These are phyloP conservation scores for Pholiota conissans DNA, from an alignment of 768 basidiomycete genomes.

Conservation along the genomic window DNA sequence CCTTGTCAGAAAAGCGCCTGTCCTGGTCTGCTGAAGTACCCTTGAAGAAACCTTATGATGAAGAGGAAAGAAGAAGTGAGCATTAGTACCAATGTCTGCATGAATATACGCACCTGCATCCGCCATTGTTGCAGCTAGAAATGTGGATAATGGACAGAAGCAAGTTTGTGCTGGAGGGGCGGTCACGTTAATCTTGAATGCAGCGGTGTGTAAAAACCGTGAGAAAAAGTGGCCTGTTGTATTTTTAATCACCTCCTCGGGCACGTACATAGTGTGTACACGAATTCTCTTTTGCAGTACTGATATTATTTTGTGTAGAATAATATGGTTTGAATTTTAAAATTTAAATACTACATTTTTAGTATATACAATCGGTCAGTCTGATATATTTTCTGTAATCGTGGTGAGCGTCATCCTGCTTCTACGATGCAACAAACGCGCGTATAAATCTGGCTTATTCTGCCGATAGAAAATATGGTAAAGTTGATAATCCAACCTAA, in stretches of 20 bases:
- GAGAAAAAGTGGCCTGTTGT: not conserved
- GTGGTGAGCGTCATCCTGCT: too few relatives aligned
- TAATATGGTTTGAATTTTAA: too few relatives aligned
- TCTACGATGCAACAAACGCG: too few relatives aligned
- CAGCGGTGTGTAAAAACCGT: conserved; percentile 5
- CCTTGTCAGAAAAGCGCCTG: conserved; percentile 93
- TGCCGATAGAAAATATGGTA: too few relatives aligned
- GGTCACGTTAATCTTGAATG: not conserved
- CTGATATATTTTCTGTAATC: too few relatives aligned
- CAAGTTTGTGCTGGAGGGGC: not conserved
- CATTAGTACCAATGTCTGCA: conserved; percentile 24
- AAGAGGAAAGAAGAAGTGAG: not conserved
- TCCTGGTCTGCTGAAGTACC: conserved; percentile 91
- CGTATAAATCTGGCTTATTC: too few relatives aligned
- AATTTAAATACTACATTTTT: too few relatives aligned
- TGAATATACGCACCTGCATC: conserved; percentile 48
- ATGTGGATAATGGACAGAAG: not conserved
- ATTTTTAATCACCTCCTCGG: not conserved
- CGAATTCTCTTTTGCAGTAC: too few relatives aligned
- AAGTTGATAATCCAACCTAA: too few relatives aligned
- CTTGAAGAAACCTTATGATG: conserved; percentile 74
- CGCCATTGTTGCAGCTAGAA: conserved; percentile 43
- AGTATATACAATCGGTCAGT: too few relatives aligned
- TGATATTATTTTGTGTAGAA: too few relatives aligned
- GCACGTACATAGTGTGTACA: too few relatives aligned